Conservation (phyloP, 352 stramenopile species). For the Nothophytophthora sp. region DNA sequence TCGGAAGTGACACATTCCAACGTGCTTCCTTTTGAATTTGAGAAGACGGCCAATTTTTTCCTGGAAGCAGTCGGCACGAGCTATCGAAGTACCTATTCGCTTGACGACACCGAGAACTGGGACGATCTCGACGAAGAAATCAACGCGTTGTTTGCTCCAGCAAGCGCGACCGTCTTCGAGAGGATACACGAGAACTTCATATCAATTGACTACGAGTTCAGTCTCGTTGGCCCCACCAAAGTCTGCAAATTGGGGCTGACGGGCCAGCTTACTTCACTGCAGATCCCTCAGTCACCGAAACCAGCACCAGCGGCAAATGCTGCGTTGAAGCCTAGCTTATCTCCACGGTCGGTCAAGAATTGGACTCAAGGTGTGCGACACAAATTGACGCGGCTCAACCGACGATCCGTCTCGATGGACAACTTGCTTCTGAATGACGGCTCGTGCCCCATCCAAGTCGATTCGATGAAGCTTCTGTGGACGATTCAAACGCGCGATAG, state of each 20-base stretch:
- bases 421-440: constrained; percentile 73
- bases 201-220: constrained; percentile 50
- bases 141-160: constrained; percentile 30
- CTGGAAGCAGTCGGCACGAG: constrained; percentile 62
- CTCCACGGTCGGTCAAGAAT: constrained; percentile 36
- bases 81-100: constrained; percentile 41
- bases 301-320: constrained; percentile 8
- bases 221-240: constrained; percentile 20
- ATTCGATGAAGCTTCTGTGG: constrained; percentile 83
- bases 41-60: constrained; percentile 55
- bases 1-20: constrained; percentile 4
- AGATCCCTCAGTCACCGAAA: constrained; percentile 15
- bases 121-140: constrained; percentile 25
- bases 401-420: constrained; percentile 66
- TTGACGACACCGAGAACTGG: constrained; percentile 14
- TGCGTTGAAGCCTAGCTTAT: constrained; percentile 9
- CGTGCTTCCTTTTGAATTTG: constrained; percentile 32
- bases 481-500: constrained; percentile 75
- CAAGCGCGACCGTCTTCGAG: constrained; percentile 23
- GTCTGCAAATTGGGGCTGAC: constrained; percentile 12
- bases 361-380: constrained; percentile 60
- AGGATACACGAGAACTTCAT: constrained; percentile 55
- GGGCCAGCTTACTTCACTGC: constrained; percentile 10
- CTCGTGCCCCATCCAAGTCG: constrained; percentile 77
- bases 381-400: constrained; percentile 57